Base-by-base conservation (phyloP, 2,329 filamentous ascomycete species). In the Aspergillus amoenus region DNA sequence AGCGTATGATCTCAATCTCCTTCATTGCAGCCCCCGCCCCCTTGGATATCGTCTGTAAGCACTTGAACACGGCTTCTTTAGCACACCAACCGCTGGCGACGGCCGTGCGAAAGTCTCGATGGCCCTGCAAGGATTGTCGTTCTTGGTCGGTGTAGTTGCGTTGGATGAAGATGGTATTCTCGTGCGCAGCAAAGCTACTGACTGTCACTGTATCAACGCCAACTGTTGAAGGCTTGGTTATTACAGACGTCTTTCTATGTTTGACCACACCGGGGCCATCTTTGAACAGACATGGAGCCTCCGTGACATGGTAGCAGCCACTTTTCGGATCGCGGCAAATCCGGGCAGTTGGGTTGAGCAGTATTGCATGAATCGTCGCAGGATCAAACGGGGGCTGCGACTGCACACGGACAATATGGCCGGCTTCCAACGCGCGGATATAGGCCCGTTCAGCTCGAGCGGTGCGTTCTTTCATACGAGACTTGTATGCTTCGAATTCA, bases 51-150 rank as follows among this genome's bases (percentile, higher is more conserved):
- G 50, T 52, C 8, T 52, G 34, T 22, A 52, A n/a, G 13, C 50
- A 52, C 15, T 52, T 52, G 24, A 52, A 52, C 30, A 52, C 40
- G 3, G 50, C 50, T 3, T 52, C 46, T 11, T 45, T 37, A 1
- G 46, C 18, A 24, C 30, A 37, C 46, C 46, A 49, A 0, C 30
- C 30, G n/a, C 46, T 49, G 0, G 46, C 46, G 8, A 49, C 46
- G 4, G 46, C 46, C 1, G 11, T 17, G 1, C 46, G 30, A 13
- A 39, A 15, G 18, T 49, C 46, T 11, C 46, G 46, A 3, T 49
- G 46, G 5, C 30, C 15, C 15, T 49, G 46, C 17, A 49, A 17
- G 11, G 9, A 22, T 13, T 49, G 17, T 3, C 3, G 18, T 39
- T 49, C 46, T 4, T 32, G 46, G 3, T 49, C 17, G 32, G 46